Evolutionary conservation across 1,139 yeast species (phyloP), one percentile per base, ranked within the genome.

Genomic region (Suhomyces terraborum): DNA sequence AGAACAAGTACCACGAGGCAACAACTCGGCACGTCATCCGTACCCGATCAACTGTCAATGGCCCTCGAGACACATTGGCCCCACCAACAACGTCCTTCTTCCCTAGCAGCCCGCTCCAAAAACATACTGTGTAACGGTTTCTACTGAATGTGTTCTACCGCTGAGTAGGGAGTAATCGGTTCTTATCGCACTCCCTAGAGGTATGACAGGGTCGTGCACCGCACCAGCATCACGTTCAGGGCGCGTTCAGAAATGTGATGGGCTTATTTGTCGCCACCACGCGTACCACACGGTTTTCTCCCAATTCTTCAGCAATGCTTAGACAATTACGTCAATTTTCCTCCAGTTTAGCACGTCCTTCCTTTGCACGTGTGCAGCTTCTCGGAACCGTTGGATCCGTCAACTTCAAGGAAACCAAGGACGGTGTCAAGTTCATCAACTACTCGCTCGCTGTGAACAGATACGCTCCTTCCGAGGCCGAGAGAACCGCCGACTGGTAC

Each of bases 381-480:
- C 54, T 70, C 38, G 78, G 78, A 18, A 60, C 68, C 21, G 75
- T 73, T 17, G 77, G 77, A 13, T 57, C 48, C 41, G 64, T 72
- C 41, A 55, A 62, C 38, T 53, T 60, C 45, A 67, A 60, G 50
- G 76, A 71, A 58, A 63, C 73, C 46, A 63, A 58, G 42, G 65
- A 61, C 41, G 75, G 74, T 27, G 51, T 49, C 32, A 69, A 66
- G 45, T 72, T 63, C 54, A 59, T 70, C 54, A 62, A 58, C 42
- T 73, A 73, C 56, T 64, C 74, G 12, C 66, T 73, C 46, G 78
- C 77, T 9, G 77, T 73, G 25, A 64, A 68, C 59, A 62, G 64
- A 55, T 69, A 50, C 55, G 54, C 56, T 24, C 68, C 69, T 10
- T 58, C 52, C 35, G 65, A 60, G 28, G 67, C 59, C 27, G 64